Evolutionary conservation across 1,284 basidiomycete genomes (phyloP), one percentile per base, ranked within the genome.

Genomic region (Neolentinus lepideus): DNA sequence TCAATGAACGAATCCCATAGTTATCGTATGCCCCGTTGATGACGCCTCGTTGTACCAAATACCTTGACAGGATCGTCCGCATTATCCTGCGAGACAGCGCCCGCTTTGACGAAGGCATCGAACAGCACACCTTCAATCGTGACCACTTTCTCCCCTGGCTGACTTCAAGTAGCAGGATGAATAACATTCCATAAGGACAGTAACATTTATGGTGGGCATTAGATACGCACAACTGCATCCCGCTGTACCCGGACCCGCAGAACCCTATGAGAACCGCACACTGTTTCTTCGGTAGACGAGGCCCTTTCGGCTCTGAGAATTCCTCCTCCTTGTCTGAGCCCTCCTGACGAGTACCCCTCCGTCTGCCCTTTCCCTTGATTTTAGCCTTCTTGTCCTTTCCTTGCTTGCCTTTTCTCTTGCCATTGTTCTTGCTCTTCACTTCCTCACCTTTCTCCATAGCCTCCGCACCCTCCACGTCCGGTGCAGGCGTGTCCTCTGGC

Each of bases 71-170:
- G 91, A 69, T 98, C 90, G 59, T 91, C 84, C 0, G 94, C 86
- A 65, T 99, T 99, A 66, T 98, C 95, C 57, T 86, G 77, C 35
- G 92, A 95, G 10, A 99, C 88, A 2, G 93, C 94, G 6, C 95
- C 96, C 3, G 88, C 90, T 61, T 88, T 85, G 38, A 94, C 88
- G 56, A 98, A 79, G 0, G 94, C 93, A 52, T 88, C 82, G 63
- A 98, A 99, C 36, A 99, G 73, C 55, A 87, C 83, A 19, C 93
- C 92, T 70, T 99, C 97, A 62, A 99, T 96, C 0, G 96, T 99
- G 52, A 78, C 80, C 10, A 83, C 78, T 50, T 83, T 73, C 1
- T 73, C 73, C 21, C 16, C 71, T 68, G 81, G 76, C 69, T 88
- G 80, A 54, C 79, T 82, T 53, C 21, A 54, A 58, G 52, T 36